Evolutionary conservation across 257 asterid genomes (phyloP), one percentile per base, ranked within the genome.

Genomic region (Solanum boliviense): DNA sequence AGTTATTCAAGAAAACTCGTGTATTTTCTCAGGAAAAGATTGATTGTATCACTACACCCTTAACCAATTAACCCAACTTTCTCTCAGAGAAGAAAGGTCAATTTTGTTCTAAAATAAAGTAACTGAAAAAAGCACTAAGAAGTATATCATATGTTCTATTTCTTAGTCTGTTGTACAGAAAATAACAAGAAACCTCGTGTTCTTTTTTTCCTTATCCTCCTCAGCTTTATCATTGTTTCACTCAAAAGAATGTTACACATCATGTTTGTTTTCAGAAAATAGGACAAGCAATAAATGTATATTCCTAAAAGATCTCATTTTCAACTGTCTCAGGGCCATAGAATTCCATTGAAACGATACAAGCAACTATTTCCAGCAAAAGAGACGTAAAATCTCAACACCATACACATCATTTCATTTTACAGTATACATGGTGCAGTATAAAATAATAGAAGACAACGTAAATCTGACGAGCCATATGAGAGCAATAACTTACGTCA

Each of bases 401-500:
- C 38, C 68, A 46, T 44, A 81, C 65, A 16, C 68, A 29, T 27
- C 20, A 46, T 44, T 25, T 41, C 84, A 25, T 78, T 41, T 78
- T 46, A 36, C 27, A 44, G 18, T 81, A 81, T 27, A 81, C 13
- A 46, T 3, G 68, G 12, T 27, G 85, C 85, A 81, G 85, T 29
- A 81, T 46, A 81, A 81, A 79, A 81, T n/a, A 16, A 78, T 44
- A 44, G 62, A 78, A 46, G 68, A 46, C 25, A 27, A 25, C 27
- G 67, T 46, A 46, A 81, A 81, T 1, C 27, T 81, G 41, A 81
- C 16, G 11, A 81, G 85, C 41, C 39, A 44, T 44, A 46, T 5
- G 39, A 46, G 11, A 81, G 41, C 85, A 29, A 46, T 46, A 46
- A 89, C 98, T 89, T 93, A 97, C 99, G 89, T 95, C 93, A 88